Conservation (phyloP, 139 green algal species). For the Volvox reticuliferus region DNA sequence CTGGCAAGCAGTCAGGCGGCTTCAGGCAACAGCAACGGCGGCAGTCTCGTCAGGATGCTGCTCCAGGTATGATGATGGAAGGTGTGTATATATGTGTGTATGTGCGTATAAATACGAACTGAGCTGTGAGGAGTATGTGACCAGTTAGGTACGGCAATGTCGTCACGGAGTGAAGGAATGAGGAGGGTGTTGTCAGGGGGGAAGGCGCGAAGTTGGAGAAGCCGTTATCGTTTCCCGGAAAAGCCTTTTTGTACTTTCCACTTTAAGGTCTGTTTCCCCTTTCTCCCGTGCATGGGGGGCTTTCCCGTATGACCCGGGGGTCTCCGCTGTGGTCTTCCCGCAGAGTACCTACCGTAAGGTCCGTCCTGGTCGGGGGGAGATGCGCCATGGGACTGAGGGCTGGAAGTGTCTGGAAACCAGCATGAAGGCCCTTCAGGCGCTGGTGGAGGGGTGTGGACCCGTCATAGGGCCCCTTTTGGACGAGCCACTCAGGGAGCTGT, state of each 20-base stretch:
- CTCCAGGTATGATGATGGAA: slow-evolving; percentile 1
- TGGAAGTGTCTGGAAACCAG: slow-evolving; percentile 90
- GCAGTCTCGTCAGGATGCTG: slow-evolving; percentile 30
- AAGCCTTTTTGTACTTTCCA: too few relatives aligned
- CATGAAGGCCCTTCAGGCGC: slow-evolving; percentile 57
- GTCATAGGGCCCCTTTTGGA: slow-evolving; percentile 21
- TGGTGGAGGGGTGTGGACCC: slow-evolving; percentile 38
- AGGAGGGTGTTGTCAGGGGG: neutral
- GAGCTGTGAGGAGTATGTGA: too few relatives aligned
- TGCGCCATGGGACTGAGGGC: slow-evolving; percentile 92
- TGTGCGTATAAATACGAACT: too few relatives aligned
- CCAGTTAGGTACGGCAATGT: too few relatives aligned
- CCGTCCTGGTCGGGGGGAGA: slow-evolving; percentile 68
- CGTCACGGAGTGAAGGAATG: too few relatives aligned
- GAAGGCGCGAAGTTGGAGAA: too few relatives aligned
- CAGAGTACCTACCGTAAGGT: slow-evolving; percentile 33
- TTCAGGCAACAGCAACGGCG: neutral
- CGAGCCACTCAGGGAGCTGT: slow-evolving; percentile 49
- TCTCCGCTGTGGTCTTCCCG: too few relatives aligned
- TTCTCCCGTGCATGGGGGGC: too few relatives aligned
- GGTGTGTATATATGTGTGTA: too few relatives aligned
- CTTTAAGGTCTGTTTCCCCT: too few relatives aligned
- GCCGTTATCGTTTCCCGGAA: too few relatives aligned
- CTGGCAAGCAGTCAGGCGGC: neutral
- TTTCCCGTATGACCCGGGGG: too few relatives aligned